Percentiles rank a stretch among this genome's conserved stretches.
These are phyloP conservation scores for Crithidia thermophila DNA, from an alignment of 208 protist species.

Conservation along the genomic window DNA sequence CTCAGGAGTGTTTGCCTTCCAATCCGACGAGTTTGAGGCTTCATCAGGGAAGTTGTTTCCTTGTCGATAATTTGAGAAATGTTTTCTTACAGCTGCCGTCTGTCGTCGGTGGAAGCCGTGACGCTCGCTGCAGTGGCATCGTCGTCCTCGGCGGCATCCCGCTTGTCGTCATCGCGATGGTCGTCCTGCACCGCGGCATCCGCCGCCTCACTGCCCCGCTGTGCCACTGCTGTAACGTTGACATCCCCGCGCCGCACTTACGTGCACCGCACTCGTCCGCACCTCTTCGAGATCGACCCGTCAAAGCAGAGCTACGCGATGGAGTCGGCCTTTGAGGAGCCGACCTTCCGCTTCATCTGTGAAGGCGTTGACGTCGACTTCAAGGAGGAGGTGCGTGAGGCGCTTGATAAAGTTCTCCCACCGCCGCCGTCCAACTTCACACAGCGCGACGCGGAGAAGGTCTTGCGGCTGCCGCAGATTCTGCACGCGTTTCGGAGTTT, in stretches of 20 bases:
- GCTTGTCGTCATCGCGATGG: background rate
- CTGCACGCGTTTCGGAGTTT: constrained; percentile 68
- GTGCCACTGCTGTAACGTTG: background rate
- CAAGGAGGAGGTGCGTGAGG: constrained; percentile 73
- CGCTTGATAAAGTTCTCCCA: constrained; percentile 55
- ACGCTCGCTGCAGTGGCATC: background rate
- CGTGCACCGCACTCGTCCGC: constrained; percentile 28
- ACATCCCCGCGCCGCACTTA: constrained; percentile 16
- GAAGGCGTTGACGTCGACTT: constrained; percentile 88
- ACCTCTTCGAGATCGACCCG: constrained; percentile 50
- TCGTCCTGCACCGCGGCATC: background rate
- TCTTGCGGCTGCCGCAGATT: constrained; percentile 28
- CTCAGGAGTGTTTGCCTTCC: too few relatives aligned
- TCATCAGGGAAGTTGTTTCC: too few relatives aligned
- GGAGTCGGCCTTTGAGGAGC: constrained; percentile 87
- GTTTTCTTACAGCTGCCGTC: background rate
- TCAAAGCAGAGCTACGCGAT: constrained; percentile 61
- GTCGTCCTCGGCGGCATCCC: background rate
- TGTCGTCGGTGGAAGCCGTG: background rate
- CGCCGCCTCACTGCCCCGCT: background rate
- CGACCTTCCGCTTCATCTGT: constrained; percentile 83
- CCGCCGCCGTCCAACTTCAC: constrained; percentile 62
- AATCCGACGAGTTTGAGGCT: too few relatives aligned
- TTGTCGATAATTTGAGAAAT: background rate
- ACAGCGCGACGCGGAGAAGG: constrained; percentile 14